Conservation (phyloP, 768 basidiomycete species). For the Hygrocybe coccinea region DNA sequence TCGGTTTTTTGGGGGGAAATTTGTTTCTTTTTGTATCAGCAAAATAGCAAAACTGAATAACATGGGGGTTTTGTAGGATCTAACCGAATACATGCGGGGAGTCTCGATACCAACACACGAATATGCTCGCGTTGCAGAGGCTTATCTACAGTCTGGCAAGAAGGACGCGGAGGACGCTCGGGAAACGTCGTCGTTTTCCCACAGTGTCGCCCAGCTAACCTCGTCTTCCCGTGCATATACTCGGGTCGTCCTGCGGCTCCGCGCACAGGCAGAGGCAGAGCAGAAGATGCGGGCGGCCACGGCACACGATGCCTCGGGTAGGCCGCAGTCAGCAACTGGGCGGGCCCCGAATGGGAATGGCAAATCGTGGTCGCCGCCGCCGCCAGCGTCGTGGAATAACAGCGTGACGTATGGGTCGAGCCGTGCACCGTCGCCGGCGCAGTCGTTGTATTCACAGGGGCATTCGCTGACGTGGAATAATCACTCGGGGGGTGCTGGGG, state of each 20-base stretch:
- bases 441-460: constrained; percentile 46
- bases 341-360: background rate
- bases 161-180: background rate
- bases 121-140: constrained; percentile 55
- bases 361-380: background rate
- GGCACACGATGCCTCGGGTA: constrained; percentile 13
- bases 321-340: background rate
- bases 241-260: constrained; percentile 71
- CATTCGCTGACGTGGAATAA: constrained; percentile 7
- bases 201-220: constrained; percentile 48
- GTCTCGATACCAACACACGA: constrained; percentile 72
- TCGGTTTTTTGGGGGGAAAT: constrained; percentile 6
- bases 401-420: background rate
- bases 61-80: constrained; percentile 53
- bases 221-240: constrained; percentile 71
- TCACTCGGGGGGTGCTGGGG: background rate
- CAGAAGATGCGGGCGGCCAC: constrained; percentile 22
- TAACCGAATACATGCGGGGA: constrained; percentile 75
- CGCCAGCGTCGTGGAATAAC: constrained; percentile 17
- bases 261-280: constrained; percentile 71
- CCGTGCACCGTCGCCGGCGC: constrained; percentile 56
- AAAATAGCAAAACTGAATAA: no score
- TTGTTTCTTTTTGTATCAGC: background rate
- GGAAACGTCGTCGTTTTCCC: constrained; percentile 12
- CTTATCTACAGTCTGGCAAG: constrained; percentile 50